Evolutionary conservation across 2,329 filamentous ascomycete genomes (phyloP), one percentile per base, ranked within the genome.

Genomic region (Elsinoe ampelina): DNA sequence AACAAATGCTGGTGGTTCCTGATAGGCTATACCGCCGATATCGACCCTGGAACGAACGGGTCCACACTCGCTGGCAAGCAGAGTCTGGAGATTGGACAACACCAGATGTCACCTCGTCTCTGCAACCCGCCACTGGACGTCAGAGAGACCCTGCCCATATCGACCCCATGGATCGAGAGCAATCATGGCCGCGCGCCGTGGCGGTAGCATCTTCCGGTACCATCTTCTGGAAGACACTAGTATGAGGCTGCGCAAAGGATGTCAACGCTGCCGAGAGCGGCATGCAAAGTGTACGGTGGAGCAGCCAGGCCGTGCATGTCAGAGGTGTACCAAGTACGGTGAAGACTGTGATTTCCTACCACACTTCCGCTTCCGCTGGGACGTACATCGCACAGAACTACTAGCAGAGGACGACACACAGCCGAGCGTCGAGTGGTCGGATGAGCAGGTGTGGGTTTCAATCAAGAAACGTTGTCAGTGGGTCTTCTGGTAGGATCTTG

Each of bases 211-310:
- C 7, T 30, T 30, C 26, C 8, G 26, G 4, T 30, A 30, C 4
- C 8, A 30, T 30, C 26, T 7, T 10, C 32, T 50, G 45, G 30
- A 6, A 13, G 7, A 10, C 13, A 13, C 6, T 17, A 35, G 30
- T 3, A 63, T 64, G 62, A 58, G 62, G 43, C 60, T 58, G 38
- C 60, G 61, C 15, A 63, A 62, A 58, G 63, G 63, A 17, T 65
- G 63, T 50, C 55, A 60, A 48, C 58, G 50, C 13, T 64, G 63
- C 43, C 59, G 63, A n/a, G 56, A 61, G 41, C 54, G 61, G 19
- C 63, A 65, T 41, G 54, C 63, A 20, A 63, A 62, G 51, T 65
- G 63, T 54, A 56, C 61, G 11, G 59, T 58, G 2, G 58, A 62
- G 36, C 26, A 58, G 12, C 62, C 59, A 19, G 58, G 56, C 17